These are phyloP conservation scores for Chrysoporthe cubensis DNA, from an alignment of 2,329 filamentous ascomycete genomes.

Conservation along the genomic window DNA sequence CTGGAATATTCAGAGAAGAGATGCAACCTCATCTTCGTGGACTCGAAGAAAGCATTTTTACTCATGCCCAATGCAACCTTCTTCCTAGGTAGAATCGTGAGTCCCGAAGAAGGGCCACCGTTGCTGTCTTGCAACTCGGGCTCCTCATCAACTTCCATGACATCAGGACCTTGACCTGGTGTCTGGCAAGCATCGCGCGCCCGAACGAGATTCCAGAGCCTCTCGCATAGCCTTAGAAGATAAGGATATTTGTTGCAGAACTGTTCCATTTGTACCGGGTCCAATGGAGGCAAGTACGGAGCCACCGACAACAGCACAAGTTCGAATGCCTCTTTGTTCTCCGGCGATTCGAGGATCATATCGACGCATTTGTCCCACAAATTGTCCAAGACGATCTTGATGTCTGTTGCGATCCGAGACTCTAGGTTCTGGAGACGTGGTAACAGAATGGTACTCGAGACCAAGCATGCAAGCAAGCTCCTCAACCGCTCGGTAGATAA, in stretches of 20 bases:
- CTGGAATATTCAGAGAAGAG: conserved; percentile 49
- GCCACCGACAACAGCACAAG: conserved; percentile 50
- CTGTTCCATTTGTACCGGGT: conserved; percentile 41
- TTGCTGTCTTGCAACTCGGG: conserved; percentile 64
- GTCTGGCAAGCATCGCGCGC: conserved; percentile 40
- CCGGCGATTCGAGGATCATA: conserved; percentile 47
- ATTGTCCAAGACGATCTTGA: conserved; percentile 48
- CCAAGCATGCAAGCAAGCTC: conserved; percentile 54
- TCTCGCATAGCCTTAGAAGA: conserved; percentile 49
- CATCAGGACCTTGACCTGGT: conserved; percentile 47
- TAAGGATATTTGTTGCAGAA: conserved; percentile 45
- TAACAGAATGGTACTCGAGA: conserved; percentile 50
- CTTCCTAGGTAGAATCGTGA: conserved; percentile 50
- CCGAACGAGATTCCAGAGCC: conserved; percentile 41
- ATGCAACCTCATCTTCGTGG: conserved; percentile 50
- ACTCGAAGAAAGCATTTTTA: conserved; percentile 50
- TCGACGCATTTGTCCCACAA: conserved; percentile 47
- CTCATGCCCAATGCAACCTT: conserved; percentile 48
- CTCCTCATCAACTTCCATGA: conserved; percentile 70
- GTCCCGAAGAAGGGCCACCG: conserved; percentile 42
- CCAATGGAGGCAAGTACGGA: conserved; percentile 51
- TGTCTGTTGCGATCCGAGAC: conserved; percentile 51
- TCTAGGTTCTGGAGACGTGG: conserved; percentile 53
- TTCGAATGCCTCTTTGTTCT: conserved; percentile 51
- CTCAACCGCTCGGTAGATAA: conserved; percentile 58